phyloP scores from a whole-genome alignment of 192 early-diverging fungal species.

The Gonapodya prolifera region DNA sequence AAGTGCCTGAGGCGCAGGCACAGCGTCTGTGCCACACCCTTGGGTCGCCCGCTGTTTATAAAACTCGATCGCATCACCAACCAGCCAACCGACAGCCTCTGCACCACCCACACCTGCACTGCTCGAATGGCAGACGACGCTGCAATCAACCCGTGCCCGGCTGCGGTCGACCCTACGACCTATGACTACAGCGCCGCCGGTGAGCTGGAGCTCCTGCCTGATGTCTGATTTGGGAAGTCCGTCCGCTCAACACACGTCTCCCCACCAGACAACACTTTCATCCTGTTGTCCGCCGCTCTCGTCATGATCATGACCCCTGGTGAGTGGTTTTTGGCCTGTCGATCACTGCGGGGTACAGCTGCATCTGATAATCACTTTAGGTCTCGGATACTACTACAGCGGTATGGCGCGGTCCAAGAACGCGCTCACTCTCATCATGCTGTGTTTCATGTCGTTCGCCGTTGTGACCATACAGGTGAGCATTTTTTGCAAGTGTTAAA shows the following conservation, averaged over 20 bases:
- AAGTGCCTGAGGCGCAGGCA: too few relatives aligned
- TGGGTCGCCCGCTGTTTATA: too few relatives aligned
- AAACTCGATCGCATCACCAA: too few relatives aligned
- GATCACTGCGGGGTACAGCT: neutral
- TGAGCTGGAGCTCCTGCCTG: neutral
- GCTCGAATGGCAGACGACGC: neutral
- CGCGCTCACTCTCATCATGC: slow-evolving; percentile 77
- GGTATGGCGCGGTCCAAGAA: slow-evolving; percentile 89
- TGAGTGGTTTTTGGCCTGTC: neutral
- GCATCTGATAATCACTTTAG: neutral
- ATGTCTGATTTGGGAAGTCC: neutral
- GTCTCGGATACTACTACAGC: slow-evolving; percentile 87
- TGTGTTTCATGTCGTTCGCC: slow-evolving; percentile 64
- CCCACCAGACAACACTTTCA: slow-evolving; percentile 13
- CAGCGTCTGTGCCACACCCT: too few relatives aligned
- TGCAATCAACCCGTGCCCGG: neutral
- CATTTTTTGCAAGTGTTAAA: neutral
- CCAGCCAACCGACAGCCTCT: too few relatives aligned
- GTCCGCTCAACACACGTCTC: neutral
- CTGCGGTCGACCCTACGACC: neutral
- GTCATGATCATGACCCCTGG: slow-evolving; percentile 95
- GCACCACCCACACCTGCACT: too few relatives aligned
- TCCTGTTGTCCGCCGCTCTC: slow-evolving; percentile 56
- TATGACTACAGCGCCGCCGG: neutral
- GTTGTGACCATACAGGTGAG: slow-evolving; percentile 72